Evolutionary conservation across 345 rosid species (phyloP).

Genomic region (Citrus australasica): DNA sequence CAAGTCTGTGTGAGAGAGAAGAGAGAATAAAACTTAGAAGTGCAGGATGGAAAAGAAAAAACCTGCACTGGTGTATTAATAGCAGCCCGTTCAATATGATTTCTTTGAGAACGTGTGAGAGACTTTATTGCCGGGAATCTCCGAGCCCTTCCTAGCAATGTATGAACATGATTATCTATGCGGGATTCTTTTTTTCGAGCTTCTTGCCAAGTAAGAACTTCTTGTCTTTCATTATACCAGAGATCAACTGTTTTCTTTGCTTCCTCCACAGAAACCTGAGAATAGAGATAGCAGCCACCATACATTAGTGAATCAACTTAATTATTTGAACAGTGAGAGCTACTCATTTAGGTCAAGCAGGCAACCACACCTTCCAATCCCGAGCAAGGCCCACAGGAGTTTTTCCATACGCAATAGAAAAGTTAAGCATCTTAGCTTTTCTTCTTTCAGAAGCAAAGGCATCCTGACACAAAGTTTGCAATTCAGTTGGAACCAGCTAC

Average conservation of each 20-base stretch:
- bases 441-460: conserved; percentile 83
- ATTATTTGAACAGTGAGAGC: background rate
- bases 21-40: background rate
- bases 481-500: background rate
- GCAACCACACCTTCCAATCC: conserved; percentile 83
- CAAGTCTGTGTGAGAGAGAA: conserved; percentile 6
- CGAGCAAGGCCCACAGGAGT: conserved; percentile 81
- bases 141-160: conserved; percentile 82
- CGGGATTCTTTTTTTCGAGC: conserved; percentile 64
- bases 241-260: conserved; percentile 80
- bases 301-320: background rate
- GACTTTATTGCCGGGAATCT: conserved; percentile 43
- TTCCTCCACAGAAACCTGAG: conserved; percentile 76
- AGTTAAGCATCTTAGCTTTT: conserved; percentile 97
- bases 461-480: conserved; percentile 39
- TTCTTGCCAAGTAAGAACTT: conserved; percentile 85
- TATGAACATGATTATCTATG: conserved; percentile 44
- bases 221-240: conserved; percentile 90
- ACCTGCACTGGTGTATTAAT: conserved; percentile 98
- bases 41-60: conserved; percentile 11
- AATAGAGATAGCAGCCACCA: conserved; percentile 8
- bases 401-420: conserved; percentile 97
- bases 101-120: conserved; percentile 39
- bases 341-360: background rate
- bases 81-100: conserved; percentile 83